Base-by-base conservation (phyloP, 768 basidiomycete genomes). In the Agrocybe chaxingu region DNA sequence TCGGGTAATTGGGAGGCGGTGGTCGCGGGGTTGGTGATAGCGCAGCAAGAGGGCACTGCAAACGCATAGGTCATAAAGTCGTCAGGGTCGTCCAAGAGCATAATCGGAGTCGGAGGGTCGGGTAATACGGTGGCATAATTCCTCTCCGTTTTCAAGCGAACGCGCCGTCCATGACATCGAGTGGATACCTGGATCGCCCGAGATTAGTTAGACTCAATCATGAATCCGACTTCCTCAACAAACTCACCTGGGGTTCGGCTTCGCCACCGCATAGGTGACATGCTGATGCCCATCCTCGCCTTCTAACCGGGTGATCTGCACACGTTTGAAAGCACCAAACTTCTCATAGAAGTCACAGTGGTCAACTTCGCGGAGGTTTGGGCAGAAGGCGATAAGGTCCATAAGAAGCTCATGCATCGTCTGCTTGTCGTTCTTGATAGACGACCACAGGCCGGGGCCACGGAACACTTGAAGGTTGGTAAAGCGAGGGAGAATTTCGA, bases 371-470 rank as follows among this genome's bases (percentile, higher is more conserved):
- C 66, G 62, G 34, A 80, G 63, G 32, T 69, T 64, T 30, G 76
- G 74, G 48, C 74, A 75, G 3, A 64, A 50, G 40, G 66, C 60
- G 2, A 74, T 68, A 5, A 79, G 62, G 42, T 67, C 60, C 55
- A 67, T 59, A 33, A 79, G 74, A 7, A 69, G 68, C 6, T 58
- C 54, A 42, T 78, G 76, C 73, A 80, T 74, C 19, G 52, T 57
- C 24, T 66, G 57, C 55, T 68, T 68, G 44, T 67, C 57, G 36
- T 65, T 55, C 16, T 63, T 60, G 4, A 74, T 69, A 9, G 74
- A 69, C 3, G 54, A 53, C 78, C 78, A 80, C 1, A 77, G 58
- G 10, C 69, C 73, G 29, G 59, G 53, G 8, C 77, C 76, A 37
- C 70, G 68, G 53, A 79, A 73, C 0, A 74, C 70, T 56, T 75